phyloP scores from a whole-genome alignment of 345 rosid species.

The Rhodamnia argentea region DNA sequence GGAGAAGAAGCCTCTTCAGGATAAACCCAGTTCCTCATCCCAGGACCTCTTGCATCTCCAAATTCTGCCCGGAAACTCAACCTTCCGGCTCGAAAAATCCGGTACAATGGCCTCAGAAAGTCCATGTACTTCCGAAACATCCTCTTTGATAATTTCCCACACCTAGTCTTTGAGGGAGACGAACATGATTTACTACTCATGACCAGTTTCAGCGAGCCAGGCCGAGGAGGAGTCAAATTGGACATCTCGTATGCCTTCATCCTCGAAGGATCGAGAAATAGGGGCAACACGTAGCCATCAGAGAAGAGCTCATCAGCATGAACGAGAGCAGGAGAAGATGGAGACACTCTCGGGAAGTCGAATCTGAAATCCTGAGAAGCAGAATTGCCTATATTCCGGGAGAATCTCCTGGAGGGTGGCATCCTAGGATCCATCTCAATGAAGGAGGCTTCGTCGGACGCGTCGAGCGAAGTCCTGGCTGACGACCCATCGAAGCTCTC shows the following conservation, averaged over 20 bases:
- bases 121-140: constrained; percentile 54
- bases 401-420: constrained; percentile 93
- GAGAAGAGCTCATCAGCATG: constrained; percentile 90
- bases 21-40: constrained; percentile 30
- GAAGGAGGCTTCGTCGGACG: constrained; percentile 58
- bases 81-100: constrained; percentile 29
- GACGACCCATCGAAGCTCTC: constrained; percentile 38
- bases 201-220: constrained; percentile 11
- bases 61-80: constrained; percentile 23
- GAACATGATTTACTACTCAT: constrained; percentile 6
- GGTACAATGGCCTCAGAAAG: constrained; percentile 55
- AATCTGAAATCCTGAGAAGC: constrained; percentile 67
- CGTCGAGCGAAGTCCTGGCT: constrained; percentile 44
- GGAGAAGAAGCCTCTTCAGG: constrained; percentile 42
- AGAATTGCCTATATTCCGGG: constrained; percentile 10
- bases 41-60: constrained; percentile 18
- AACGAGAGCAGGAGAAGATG: constrained; percentile 36
- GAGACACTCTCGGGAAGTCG: constrained; percentile 44
- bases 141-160: constrained; percentile 39
- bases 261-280: constrained; percentile 26
- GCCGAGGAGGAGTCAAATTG: constrained; percentile 7
- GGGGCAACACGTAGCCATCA: constrained; percentile 68
- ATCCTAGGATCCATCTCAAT: constrained; percentile 98
- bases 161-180: constrained; percentile 24
- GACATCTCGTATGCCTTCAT: constrained; percentile 16